A percentile compares a stretch with the other conserved stretches of the same genome.
Evolutionary conservation across 768 basidiomycete genomes (phyloP).

Genomic region (Psilocybe cyanescens): DNA sequence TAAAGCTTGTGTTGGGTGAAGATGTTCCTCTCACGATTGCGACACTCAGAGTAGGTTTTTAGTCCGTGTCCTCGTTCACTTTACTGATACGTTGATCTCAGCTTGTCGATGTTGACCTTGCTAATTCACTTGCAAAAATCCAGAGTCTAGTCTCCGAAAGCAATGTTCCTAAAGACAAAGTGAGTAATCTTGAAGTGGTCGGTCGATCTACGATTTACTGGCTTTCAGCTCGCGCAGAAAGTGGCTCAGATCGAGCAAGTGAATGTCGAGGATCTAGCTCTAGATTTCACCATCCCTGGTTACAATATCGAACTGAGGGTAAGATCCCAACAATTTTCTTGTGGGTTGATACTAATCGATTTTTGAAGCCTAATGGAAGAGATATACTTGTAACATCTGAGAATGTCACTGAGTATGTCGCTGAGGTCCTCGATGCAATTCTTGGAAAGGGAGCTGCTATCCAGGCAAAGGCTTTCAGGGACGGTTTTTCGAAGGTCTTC

Average conservation of each 20-base stretch:
- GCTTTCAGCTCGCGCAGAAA: conserved; percentile 54
- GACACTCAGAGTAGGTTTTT: conserved; percentile 68
- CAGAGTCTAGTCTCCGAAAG: conserved; percentile 62
- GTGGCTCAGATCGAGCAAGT: conserved; percentile 62
- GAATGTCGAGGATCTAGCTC: conserved; percentile 82
- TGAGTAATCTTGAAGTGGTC: conserved; percentile 24
- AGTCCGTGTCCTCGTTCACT: conserved; percentile 8
- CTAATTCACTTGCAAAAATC: conserved; percentile 82
- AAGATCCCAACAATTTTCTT: conserved; percentile 26
- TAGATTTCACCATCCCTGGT: conserved; percentile 97
- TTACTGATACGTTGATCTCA: conserved; percentile 29
- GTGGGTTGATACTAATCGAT: conserved; percentile 4
- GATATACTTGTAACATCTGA: conserved; percentile 81
- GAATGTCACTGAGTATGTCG: conserved; percentile 89
- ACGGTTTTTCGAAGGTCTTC: conserved; percentile 97
- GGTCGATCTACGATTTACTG: background rate
- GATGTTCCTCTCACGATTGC: conserved; percentile 83
- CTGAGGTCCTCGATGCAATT: conserved; percentile 86
- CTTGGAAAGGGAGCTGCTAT: conserved; percentile 77
- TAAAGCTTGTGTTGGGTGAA: conserved; percentile 87
- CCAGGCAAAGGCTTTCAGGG: conserved; percentile 90
- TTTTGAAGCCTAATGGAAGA: conserved; percentile 70
- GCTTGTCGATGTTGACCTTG: conserved; percentile 86
- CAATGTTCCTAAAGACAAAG: conserved; percentile 56
- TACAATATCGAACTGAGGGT: conserved; percentile 93